Conservation (phyloP, 805 yeast genomes). For the Lachancea quebecensis region DNA sequence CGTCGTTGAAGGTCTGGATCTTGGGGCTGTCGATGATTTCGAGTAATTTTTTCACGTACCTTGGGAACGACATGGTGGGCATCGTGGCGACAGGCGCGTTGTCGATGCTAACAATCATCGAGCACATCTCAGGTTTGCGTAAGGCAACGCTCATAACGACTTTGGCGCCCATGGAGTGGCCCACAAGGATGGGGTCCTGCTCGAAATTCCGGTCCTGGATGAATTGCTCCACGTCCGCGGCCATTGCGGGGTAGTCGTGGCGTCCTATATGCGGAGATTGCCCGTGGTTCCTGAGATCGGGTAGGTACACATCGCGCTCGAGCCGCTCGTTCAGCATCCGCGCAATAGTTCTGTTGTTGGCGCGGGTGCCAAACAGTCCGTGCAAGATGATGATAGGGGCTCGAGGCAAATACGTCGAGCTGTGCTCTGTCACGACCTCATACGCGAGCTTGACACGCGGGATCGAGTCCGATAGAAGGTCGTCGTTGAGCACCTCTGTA, state of each 20-base stretch:
- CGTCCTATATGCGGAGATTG: constrained; percentile 70
- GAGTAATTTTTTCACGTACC: constrained; percentile 57
- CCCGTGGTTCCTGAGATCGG: constrained; percentile 89
- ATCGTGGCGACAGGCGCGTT: constrained; percentile 76
- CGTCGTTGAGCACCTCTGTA: constrained; percentile 22
- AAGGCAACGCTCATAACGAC: constrained; percentile 83
- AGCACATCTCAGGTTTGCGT: constrained; percentile 53
- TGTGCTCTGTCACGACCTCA: constrained; percentile 39
- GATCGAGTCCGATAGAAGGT: constrained; percentile 31
- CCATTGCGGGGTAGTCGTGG: constrained; percentile 73
- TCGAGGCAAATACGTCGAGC: constrained; percentile 23
- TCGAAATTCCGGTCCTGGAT: constrained; percentile 39
- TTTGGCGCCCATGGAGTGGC: constrained; percentile 93
- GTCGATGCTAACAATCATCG: constrained; percentile 70
- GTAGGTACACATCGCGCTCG: constrained; percentile 53
- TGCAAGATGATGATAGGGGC: constrained; percentile 76
- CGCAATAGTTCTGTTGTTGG: constrained; percentile 79
- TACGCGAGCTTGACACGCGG: constrained; percentile 49
- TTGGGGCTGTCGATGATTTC: constrained; percentile 44
- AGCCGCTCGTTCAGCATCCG: constrained; percentile 43
- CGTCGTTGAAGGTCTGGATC: constrained; percentile 52
- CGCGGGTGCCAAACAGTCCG: constrained; percentile 80
- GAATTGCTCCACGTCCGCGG: constrained; percentile 79
- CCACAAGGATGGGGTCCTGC: constrained; percentile 50
- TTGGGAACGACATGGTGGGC: constrained; percentile 52